Percentiles rank a stretch among this genome's conserved stretches.
phyloP scores from a whole-genome alignment of 768 basidiomycete species.

The Rhodotorula kratochvilovae region DNA sequence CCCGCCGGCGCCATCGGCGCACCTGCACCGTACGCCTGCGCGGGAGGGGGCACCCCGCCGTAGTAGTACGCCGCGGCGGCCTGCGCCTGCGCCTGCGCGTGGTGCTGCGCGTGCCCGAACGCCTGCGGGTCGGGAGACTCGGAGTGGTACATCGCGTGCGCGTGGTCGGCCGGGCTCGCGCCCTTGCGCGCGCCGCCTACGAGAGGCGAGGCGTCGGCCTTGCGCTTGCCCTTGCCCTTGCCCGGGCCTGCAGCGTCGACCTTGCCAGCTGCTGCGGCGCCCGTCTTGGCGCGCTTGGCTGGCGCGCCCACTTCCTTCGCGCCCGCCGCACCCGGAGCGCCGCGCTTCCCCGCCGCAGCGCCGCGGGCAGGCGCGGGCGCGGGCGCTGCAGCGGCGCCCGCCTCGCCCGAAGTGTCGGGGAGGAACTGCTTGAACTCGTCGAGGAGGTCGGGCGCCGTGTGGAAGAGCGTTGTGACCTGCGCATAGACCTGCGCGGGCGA shows the following conservation, averaged over 20 bases:
- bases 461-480: slow-evolving; percentile 40
- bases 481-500: slow-evolving; percentile 32
- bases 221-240: slow-evolving; percentile 21
- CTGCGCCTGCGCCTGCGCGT: slow-evolving; percentile 4
- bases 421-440: slow-evolving; percentile 42
- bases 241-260: background rate
- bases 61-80: slow-evolving; percentile 17
- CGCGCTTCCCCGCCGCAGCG: slow-evolving; percentile 6
- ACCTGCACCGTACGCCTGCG: slow-evolving; percentile 4
- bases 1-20: background rate
- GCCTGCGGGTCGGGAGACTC: slow-evolving; percentile 19
- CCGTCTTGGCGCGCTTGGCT: slow-evolving; percentile 19
- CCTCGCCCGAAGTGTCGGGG: slow-evolving; percentile 36
- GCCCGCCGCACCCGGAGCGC: background rate
- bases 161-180: slow-evolving; percentile 13
- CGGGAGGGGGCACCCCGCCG: background rate
- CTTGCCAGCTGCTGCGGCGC: background rate
- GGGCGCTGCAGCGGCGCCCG: background rate
- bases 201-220: slow-evolving; percentile 17
- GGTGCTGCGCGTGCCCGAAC: background rate
- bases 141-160: slow-evolving; percentile 11
- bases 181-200: slow-evolving; percentile 16
- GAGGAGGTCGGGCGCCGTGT: slow-evolving; percentile 37
- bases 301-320: background rate
- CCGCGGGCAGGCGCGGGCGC: background rate